Evolutionary conservation across 331 rosid species (phyloP), one percentile per base, ranked within the genome.

Genomic region (Rhamnella rubrinervis): DNA sequence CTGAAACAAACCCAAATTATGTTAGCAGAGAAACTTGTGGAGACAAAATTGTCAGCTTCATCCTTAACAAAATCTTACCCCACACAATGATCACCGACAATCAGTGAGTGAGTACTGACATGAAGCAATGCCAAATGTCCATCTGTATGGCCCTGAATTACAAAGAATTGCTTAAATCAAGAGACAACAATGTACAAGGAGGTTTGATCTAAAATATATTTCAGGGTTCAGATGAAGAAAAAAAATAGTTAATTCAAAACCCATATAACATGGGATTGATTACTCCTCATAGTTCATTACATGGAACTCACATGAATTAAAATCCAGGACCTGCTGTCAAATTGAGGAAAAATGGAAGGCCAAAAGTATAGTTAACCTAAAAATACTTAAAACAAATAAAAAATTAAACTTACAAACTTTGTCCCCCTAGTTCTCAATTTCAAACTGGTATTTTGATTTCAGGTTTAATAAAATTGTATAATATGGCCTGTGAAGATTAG

Each of bases 11-110:
- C 71, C 55, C 72, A 82, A 55, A 50, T 58, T 16, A 53, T 50
- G 58, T 71, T 68, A 80, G 55, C 63, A 75, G 64, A 64, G 55
- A 37, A 57, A 46, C 37, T 70, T 46, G 47, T 39, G 19, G 37
- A 44, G 8, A 23, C 4, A 21, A 66, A 21, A 35, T 25, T 14
- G 25, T 19, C 25, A 58, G 31, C 47, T 14, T 35, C 26, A 59
- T 44, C 68, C 44, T 61, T 56, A 64, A 73, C 17, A 41, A 66
- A 78, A 77, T 72, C 89, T 92, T 85, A 92, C 98, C 98, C 96
- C 38, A 92, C 85, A 69, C 98, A 92, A 66, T 92, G 98, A 82
- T 92, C 98, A 70, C 98, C 98, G 0, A 87, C 92, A 75, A 92
- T 81, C 78, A 92, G 70, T 68, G 96, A 83, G 73, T 87, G 67